Evolutionary conservation across 2,329 filamentous ascomycete species (phyloP).

Genomic region (Aspergillus versicolor): DNA sequence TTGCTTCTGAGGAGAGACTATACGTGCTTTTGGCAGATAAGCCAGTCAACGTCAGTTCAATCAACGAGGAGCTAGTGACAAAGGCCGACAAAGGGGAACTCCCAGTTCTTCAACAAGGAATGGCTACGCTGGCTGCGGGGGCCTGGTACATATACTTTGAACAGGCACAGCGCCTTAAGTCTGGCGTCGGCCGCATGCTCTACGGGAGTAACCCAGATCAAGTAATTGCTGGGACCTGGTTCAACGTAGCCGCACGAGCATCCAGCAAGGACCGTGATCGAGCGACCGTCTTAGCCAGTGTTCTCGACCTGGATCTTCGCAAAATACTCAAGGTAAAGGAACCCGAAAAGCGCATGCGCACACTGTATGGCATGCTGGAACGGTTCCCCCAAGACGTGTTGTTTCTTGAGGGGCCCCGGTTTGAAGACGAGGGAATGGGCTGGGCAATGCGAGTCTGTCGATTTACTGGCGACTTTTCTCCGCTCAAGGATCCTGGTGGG

Average conservation of each 20-base stretch:
- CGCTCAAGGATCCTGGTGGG: background rate
- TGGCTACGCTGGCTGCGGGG: background rate
- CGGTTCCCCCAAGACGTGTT: background rate
- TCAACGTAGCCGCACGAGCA: background rate
- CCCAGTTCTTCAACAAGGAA: background rate
- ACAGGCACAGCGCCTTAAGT: background rate
- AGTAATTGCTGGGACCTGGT: background rate
- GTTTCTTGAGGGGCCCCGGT: background rate
- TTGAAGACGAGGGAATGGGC: background rate
- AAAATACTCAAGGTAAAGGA: background rate
- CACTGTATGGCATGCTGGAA: background rate
- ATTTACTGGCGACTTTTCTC: background rate
- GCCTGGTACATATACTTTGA: background rate
- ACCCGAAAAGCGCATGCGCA: background rate
- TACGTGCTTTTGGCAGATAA: slow-evolving; percentile 1
- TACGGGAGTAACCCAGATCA: background rate
- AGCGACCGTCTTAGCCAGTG: background rate
- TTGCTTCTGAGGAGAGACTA: background rate
- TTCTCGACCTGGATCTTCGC: background rate
- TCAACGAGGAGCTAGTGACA: background rate
- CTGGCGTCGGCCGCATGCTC: background rate
- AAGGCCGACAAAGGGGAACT: background rate
- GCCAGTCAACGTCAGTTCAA: background rate
- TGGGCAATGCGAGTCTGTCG: background rate
- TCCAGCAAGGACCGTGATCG: slow-evolving; percentile 2